phyloP scores from a whole-genome alignment of 305 asterid species.

The Salvia sclarea region DNA sequence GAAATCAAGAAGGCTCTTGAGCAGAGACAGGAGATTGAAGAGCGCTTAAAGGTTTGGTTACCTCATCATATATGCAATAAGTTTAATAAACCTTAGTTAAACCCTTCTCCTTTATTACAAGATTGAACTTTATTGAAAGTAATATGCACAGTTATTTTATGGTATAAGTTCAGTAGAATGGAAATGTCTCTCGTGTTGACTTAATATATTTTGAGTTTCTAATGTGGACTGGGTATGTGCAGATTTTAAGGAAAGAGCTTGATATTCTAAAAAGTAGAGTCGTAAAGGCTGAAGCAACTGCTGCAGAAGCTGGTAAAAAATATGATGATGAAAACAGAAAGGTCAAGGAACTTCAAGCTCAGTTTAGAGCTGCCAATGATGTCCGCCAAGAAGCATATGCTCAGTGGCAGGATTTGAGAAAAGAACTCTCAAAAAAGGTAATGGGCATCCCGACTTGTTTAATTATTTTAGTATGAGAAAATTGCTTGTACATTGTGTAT shows the following conservation, averaged over 20 bases:
- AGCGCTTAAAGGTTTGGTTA: constrained; percentile 65
- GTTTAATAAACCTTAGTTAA: background rate
- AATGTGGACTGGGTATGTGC: constrained; percentile 32
- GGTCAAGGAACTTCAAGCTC: constrained; percentile 63
- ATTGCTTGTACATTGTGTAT: constrained; percentile 7
- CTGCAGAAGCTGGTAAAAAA: constrained; percentile 50
- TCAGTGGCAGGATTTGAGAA: constrained; percentile 57
- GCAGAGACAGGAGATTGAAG: constrained; percentile 71
- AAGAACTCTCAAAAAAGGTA: constrained; percentile 67
- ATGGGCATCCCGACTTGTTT: constrained; percentile 23
- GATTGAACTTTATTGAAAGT: background rate
- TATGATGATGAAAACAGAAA: constrained; percentile 57
- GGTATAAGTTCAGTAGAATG: constrained; percentile 16
- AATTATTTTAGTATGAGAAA: constrained; percentile 2
- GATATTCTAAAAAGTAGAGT: constrained; percentile 58
- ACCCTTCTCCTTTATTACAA: background rate
- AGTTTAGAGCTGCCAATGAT: constrained; percentile 67
- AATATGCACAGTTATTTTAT: background rate
- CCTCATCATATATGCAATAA: constrained; percentile 26
- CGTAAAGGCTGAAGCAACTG: constrained; percentile 57
- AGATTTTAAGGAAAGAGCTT: constrained; percentile 76
- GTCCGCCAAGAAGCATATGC: constrained; percentile 77
- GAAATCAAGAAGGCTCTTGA: constrained; percentile 87
- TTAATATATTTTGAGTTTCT: constrained; percentile 14
- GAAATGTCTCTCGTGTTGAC: constrained; percentile 14